phyloP scores from a whole-genome alignment of 768 basidiomycete genomes.

The Atractiella rhizophila region DNA sequence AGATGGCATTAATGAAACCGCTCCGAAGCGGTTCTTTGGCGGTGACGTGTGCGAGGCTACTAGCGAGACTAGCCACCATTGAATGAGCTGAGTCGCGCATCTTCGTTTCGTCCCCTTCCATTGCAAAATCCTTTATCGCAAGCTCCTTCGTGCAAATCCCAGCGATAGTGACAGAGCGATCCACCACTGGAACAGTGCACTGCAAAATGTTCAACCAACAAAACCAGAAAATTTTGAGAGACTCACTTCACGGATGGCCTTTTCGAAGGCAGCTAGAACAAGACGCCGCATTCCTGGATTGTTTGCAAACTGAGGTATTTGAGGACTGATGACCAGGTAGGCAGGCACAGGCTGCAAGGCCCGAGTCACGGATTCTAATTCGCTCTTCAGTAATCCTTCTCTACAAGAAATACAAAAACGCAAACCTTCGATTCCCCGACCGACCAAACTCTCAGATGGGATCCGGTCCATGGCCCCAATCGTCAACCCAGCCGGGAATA shows the following conservation, averaged over 20 bases:
- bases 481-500: no score
- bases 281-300: constrained; percentile 74
- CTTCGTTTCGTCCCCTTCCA: constrained; percentile 70
- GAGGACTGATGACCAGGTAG: constrained; percentile 50
- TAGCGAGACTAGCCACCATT: constrained; percentile 92
- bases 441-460: no score
- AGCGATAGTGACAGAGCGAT: constrained; percentile 91
- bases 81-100: constrained; percentile 72
- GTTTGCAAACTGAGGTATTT: constrained; percentile 43
- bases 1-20: constrained; percentile 66
- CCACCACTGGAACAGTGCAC: constrained; percentile 93
- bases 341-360: constrained; percentile 46
- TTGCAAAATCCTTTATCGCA: constrained; percentile 83
- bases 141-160: constrained; percentile 91
- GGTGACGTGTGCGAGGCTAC: constrained; percentile 82
- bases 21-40: constrained; percentile 91
- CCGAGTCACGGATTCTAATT: constrained; percentile 23
- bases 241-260: constrained; percentile 72
- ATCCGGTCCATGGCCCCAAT: no score
- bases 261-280: constrained; percentile 68
- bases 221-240: background rate
- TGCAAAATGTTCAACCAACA: constrained; percentile 18
- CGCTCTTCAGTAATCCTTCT: no score
- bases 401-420: no score
- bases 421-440: no score